Percentiles rank a stretch among this genome's conserved stretches.
Conservation (phyloP, 768 basidiomycete species). For the Sistotremastrum suecicum region DNA sequence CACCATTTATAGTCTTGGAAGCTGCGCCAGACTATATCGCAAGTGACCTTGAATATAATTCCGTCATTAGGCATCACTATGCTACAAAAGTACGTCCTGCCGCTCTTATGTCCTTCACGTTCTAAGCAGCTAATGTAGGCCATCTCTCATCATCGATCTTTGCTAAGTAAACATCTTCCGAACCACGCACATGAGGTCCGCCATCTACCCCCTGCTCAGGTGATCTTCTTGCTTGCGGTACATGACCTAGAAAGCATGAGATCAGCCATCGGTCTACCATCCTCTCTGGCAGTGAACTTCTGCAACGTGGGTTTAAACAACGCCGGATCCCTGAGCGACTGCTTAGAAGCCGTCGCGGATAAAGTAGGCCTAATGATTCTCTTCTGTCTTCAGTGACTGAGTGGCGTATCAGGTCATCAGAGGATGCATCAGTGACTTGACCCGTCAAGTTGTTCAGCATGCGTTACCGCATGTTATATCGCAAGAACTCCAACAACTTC, state of each 20-base stretch:
- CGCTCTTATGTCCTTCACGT: neutral
- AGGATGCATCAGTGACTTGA: constrained; percentile 58
- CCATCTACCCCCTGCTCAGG: constrained; percentile 64
- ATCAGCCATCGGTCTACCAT: constrained; percentile 63
- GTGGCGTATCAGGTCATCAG: constrained; percentile 49
- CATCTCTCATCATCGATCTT: constrained; percentile 47
- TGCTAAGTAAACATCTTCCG: constrained; percentile 52
- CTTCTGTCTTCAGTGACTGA: neutral
- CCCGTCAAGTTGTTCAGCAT: constrained; percentile 64
- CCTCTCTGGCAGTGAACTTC: constrained; percentile 78
- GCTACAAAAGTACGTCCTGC: constrained; percentile 45
- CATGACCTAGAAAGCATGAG: constrained; percentile 84
- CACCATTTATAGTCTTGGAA: constrained; percentile 75
- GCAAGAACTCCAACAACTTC: constrained; percentile 57
- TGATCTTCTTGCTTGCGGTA: constrained; percentile 73
- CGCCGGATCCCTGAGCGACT: constrained; percentile 46
- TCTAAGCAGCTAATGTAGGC: constrained; percentile 30
- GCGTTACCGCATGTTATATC: constrained; percentile 56
- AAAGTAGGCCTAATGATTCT: constrained; percentile 34
- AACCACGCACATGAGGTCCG: constrained; percentile 56
- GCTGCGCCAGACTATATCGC: constrained; percentile 68
- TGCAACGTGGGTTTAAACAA: constrained; percentile 74
- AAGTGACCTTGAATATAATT: constrained; percentile 86
- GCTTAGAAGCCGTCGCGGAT: constrained; percentile 80
- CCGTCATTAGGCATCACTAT: constrained; percentile 78